phyloP scores from a whole-genome alignment of 1,284 basidiomycete genomes.

The Tremellales sp. region DNA sequence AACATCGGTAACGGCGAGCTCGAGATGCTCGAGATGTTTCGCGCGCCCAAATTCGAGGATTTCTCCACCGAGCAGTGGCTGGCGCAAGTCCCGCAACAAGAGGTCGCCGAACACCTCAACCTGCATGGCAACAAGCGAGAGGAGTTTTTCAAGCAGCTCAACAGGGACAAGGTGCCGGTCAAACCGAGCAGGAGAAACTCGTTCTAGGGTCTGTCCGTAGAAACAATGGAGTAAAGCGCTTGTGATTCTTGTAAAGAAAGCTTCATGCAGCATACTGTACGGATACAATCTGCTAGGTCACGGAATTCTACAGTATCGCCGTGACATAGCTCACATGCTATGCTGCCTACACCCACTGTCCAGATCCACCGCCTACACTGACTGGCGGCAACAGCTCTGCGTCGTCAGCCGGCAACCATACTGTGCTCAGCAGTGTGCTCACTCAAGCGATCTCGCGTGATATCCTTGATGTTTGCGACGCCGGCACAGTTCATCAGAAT shows the following conservation, averaged over 20 bases:
- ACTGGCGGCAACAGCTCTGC: too few relatives aligned
- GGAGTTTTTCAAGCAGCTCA: conserved; percentile 16
- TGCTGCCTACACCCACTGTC: too few relatives aligned
- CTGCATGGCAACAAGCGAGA: conserved; percentile 12
- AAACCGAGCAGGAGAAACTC: conserved; percentile 10
- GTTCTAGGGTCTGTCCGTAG: conserved; percentile 4
- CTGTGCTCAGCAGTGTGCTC: too few relatives aligned
- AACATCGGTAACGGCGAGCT: conserved; percentile 64
- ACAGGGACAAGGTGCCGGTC: conserved; percentile 20
- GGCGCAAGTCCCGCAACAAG: conserved; percentile 58
- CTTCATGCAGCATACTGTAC: too few relatives aligned
- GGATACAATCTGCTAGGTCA: too few relatives aligned
- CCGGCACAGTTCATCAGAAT: conserved; percentile 41
- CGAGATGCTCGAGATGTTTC: conserved; percentile 63
- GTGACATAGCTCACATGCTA: too few relatives aligned
- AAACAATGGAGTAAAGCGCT: not conserved
- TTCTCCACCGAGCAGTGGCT: conserved; percentile 63
- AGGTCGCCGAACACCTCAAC: conserved; percentile 53
- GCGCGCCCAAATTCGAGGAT: conserved; percentile 56
- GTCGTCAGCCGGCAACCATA: too few relatives aligned
- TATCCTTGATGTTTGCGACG: conserved; percentile 12
- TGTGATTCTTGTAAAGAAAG: not conserved
- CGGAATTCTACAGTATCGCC: too few relatives aligned
- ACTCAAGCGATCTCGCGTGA: too few relatives aligned
- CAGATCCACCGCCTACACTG: too few relatives aligned